A percentile compares a stretch with the other conserved stretches of the same genome.
These are phyloP conservation scores for Hanseniaspora clermontiae DNA, from an alignment of 805 yeast species.

Conservation along the genomic window DNA sequence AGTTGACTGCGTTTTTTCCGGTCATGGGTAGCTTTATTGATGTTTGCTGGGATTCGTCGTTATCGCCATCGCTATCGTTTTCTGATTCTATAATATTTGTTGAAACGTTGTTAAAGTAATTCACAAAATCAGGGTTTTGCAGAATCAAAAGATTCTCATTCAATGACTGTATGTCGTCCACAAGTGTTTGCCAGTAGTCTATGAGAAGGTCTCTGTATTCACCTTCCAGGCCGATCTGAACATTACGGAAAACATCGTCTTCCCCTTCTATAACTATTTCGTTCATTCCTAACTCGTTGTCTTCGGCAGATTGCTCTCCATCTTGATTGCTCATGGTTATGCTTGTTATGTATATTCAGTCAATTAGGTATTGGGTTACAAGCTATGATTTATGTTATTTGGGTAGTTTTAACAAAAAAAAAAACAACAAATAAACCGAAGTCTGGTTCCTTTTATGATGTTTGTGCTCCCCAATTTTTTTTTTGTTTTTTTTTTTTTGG, in stretches of 20 bases:
- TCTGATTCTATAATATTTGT: background rate
- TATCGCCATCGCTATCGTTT: background rate
- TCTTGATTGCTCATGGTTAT: conserved; percentile 14
- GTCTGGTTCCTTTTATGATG: too few relatives aligned
- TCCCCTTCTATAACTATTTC: conserved; percentile 27
- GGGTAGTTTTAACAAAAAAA: too few relatives aligned
- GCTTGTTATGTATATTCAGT: too few relatives aligned
- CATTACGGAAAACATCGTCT: conserved; percentile 62
- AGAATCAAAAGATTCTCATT: conserved; percentile 34
- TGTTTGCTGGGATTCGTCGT: background rate
- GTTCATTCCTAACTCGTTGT: conserved; percentile 19
- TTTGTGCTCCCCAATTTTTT: background rate
- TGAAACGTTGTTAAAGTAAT: background rate
- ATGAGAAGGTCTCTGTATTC: conserved; percentile 77
- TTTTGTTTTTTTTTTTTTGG: background rate
- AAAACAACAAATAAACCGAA: too few relatives aligned
- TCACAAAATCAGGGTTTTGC: conserved; percentile 2
- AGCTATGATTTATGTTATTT: too few relatives aligned
- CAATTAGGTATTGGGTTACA: too few relatives aligned
- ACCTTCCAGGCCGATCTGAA: conserved; percentile 82
- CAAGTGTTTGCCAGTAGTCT: conserved; percentile 95
- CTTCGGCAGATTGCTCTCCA: conserved; percentile 16
- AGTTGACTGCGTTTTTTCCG: background rate
- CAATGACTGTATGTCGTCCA: conserved; percentile 50
- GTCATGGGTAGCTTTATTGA: background rate